phyloP scores from a whole-genome alignment of 345 rosid species.

The Passiflora organensis region DNA sequence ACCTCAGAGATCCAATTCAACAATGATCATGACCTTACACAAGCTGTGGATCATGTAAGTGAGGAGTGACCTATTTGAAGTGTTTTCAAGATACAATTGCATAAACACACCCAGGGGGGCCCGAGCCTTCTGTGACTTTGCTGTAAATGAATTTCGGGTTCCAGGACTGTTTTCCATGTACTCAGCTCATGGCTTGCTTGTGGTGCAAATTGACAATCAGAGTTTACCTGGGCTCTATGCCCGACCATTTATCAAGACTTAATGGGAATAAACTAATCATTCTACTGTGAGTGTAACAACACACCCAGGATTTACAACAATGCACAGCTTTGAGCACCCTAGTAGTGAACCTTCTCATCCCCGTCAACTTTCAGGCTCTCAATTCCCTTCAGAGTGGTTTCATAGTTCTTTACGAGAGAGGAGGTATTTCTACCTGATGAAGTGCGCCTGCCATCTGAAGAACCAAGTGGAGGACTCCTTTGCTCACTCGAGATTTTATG shows the following conservation, averaged over 20 bases:
- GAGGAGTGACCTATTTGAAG: too few relatives aligned
- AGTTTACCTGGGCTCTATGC: constrained; percentile 4
- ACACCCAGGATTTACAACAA: constrained; percentile 37
- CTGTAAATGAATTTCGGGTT: constrained; percentile 4
- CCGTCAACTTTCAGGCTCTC: constrained; percentile 55
- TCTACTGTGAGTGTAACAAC: constrained; percentile 12
- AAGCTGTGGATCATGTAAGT: too few relatives aligned
- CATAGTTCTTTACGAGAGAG: constrained; percentile 44
- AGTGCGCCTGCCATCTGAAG: constrained; percentile 57
- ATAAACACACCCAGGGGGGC: constrained; percentile 7
- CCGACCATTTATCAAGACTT: constrained; percentile 15
- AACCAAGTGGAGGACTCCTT: constrained; percentile 49
- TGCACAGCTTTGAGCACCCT: constrained; percentile 14
- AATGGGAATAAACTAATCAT: constrained; percentile 12
- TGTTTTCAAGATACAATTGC: background rate
- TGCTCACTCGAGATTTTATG: constrained; percentile 46
- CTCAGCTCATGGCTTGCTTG: background rate
- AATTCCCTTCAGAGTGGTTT: constrained; percentile 57
- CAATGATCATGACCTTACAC: too few relatives aligned
- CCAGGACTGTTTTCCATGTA: background rate
- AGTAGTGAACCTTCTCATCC: constrained; percentile 47
- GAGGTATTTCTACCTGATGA: constrained; percentile 44
- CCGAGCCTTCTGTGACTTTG: constrained; percentile 7
- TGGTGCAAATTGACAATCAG: constrained; percentile 8
- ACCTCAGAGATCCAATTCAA: too few relatives aligned